Percentiles rank a stretch among this genome's conserved stretches.
Conservation (phyloP, 169 alveolate species). For the Babesia ovis region DNA sequence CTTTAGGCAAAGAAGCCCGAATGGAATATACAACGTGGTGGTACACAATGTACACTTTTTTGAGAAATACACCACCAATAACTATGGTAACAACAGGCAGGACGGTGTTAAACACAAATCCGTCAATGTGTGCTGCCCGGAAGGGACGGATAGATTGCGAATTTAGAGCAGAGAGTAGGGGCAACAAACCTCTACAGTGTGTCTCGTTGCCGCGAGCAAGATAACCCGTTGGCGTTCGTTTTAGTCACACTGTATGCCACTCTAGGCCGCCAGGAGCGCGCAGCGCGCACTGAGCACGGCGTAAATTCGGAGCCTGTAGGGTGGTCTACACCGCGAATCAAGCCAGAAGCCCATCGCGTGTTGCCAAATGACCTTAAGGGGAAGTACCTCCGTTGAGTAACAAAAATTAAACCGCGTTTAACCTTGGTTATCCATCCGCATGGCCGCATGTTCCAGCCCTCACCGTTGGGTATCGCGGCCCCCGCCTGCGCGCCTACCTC, state of each 20-base stretch:
- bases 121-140: too few relatives aligned
- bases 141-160: too few relatives aligned
- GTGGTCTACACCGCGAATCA: conserved; percentile 9
- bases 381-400: not conserved
- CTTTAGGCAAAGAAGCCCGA: conserved; percentile 13
- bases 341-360: conserved; percentile 42
- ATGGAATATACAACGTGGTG: too few relatives aligned
- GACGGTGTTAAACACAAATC: too few relatives aligned
- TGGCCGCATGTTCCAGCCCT: conserved; percentile 13
- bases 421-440: conserved; percentile 3
- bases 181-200: not conserved
- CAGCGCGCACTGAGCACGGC: conserved; percentile 15
- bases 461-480: conserved; percentile 31
- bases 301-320: conserved; percentile 9
- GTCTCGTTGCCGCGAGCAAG: too few relatives aligned
- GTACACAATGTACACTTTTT: too few relatives aligned
- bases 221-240: too few relatives aligned
- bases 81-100: too few relatives aligned
- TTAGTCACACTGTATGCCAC: not conserved
- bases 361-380: not conserved
- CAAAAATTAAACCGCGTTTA: not conserved
- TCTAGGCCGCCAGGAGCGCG: not conserved
- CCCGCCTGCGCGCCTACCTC: conserved; percentile 39
- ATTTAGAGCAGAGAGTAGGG: too few relatives aligned
- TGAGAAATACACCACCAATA: too few relatives aligned